Evolutionary conservation across 2,329 filamentous ascomycete species (phyloP).

Genomic region (Cercospora sp.): DNA sequence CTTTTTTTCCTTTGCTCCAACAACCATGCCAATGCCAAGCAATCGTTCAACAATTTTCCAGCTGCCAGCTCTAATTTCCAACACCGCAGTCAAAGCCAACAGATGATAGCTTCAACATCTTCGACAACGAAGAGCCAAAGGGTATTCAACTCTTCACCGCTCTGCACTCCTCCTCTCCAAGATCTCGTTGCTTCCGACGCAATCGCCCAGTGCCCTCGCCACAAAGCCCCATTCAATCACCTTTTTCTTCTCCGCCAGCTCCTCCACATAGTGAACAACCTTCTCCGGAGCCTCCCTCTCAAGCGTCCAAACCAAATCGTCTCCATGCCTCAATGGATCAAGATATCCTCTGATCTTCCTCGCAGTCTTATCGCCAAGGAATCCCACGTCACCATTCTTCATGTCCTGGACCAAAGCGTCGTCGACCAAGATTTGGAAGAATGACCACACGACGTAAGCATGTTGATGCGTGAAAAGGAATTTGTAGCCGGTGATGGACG

Average conservation of each 20-base stretch:
- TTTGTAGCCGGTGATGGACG: conserved; percentile 24
- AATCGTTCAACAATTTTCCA: not conserved
- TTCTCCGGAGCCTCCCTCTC: conserved; percentile 8
- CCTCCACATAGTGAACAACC: conserved; percentile 13
- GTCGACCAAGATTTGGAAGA: conserved; percentile 36
- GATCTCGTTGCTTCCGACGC: conserved; percentile 20
- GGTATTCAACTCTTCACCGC: too few relatives aligned
- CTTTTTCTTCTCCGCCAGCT: conserved; percentile 11
- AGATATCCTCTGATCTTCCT: conserved; percentile 29
- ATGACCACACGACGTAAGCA: conserved; percentile 35
- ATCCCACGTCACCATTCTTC: conserved; percentile 32
- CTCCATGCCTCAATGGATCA: conserved; percentile 24
- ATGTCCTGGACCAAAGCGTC: conserved; percentile 26
- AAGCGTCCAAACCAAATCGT: conserved; percentile 21
- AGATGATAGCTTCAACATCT: too few relatives aligned
- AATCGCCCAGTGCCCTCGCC: conserved; percentile 27
- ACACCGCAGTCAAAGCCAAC: too few relatives aligned
- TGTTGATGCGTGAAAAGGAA: conserved; percentile 32
- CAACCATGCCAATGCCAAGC: not conserved
- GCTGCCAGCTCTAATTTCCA: not conserved
- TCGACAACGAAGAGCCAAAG: too few relatives aligned
- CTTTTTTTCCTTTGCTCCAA: too few relatives aligned
- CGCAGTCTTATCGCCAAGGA: conserved; percentile 35
- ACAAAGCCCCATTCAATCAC: conserved; percentile 26
- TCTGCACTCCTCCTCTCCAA: conserved; percentile 10